phyloP scores from a whole-genome alignment of 164 flowering plant species.

The Taxillus chinensis region DNA sequence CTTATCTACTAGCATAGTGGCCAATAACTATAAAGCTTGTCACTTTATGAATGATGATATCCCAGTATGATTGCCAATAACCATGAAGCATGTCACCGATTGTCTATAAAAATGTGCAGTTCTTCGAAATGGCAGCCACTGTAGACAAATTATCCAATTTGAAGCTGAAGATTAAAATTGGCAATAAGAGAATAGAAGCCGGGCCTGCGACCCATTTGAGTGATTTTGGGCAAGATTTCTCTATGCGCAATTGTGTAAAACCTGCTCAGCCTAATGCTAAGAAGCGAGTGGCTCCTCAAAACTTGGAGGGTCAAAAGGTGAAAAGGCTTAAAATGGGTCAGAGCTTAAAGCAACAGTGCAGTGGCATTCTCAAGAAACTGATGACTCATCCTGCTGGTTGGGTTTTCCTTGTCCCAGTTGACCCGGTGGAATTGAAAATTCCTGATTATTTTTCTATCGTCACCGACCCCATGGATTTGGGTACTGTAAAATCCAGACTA shows the following conservation, averaged over 20 bases:
- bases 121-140: not conserved
- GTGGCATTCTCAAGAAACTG: constrained; percentile 38
- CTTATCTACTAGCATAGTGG: no score
- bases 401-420: constrained; percentile 64
- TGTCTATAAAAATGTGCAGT: no score
- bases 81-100: no score
- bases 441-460: constrained; percentile 76
- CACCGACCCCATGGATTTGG: constrained; percentile 78
- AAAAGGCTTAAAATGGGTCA: constrained; percentile 58
- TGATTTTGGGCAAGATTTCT: not conserved
- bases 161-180: not conserved
- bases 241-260: not conserved
- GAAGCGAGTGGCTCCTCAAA: constrained; percentile 30
- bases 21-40: no score
- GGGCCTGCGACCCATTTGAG: not conserved
- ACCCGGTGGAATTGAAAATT: constrained; percentile 49
- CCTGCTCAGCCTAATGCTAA: constrained; percentile 5
- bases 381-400: constrained; percentile 42
- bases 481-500: constrained; percentile 63
- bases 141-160: not conserved
- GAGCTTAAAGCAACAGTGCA: constrained; percentile 32
- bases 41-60: not conserved
- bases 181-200: not conserved
- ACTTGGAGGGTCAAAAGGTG: constrained; percentile 18
- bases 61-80: not conserved